These are phyloP conservation scores for Talaromyces borbonicus DNA, from an alignment of 495 filamentous ascomycete genomes.

Conservation along the genomic window DNA sequence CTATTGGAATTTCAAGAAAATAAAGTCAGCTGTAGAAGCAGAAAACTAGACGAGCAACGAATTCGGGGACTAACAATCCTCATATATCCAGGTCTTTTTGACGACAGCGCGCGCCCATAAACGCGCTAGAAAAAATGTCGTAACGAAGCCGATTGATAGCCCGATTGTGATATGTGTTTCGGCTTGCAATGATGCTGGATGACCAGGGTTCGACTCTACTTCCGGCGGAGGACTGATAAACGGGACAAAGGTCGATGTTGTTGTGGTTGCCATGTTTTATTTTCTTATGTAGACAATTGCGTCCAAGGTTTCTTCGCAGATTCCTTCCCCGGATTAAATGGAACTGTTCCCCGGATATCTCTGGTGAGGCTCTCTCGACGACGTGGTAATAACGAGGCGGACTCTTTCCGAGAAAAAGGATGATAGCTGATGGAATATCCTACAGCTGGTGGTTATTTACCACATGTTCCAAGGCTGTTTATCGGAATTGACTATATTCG, in stretches of 20 bases:
- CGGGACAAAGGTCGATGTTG: conserved; percentile 4
- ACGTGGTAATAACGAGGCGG: no score
- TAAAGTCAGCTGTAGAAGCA: neutral
- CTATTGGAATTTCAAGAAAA: neutral
- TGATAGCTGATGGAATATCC: no score
- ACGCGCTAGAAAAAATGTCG: conserved; percentile 12
- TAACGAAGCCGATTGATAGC: conserved; percentile 10
- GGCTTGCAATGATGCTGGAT: conserved; percentile 8
- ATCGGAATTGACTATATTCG: no score
- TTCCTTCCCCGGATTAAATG: no score
- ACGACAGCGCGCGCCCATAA: conserved; percentile 9
- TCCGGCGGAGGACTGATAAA: conserved; percentile 13
- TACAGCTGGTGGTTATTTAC: no score
- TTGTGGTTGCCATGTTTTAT: conserved; percentile 5
- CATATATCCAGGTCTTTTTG: conserved; percentile 13
- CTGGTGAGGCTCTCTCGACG: no score
- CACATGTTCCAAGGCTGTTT: no score
- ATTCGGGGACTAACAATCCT: conserved; percentile 15
- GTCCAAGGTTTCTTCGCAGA: no score
- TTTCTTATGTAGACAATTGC: no score
- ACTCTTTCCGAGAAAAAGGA: no score
- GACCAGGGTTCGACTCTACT: conserved; percentile 12
- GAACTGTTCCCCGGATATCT: no score
- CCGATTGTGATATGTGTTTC: conserved; percentile 12
- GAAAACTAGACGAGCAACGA: neutral